Conservation (phyloP, 192 early-diverging fungal species). For the Phlyctochytrium arcticum region DNA sequence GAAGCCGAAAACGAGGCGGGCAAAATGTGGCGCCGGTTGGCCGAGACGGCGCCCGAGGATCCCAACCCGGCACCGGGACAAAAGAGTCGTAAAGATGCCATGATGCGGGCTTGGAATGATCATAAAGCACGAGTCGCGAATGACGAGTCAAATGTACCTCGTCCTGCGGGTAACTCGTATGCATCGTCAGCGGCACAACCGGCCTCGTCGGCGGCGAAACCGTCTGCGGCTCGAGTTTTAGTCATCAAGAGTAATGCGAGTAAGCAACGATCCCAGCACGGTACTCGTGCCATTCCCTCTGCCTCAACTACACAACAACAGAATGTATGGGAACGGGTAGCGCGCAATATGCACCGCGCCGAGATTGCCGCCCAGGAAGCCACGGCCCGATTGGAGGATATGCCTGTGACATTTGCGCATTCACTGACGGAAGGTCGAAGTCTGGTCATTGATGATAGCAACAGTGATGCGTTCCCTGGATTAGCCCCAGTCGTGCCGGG, state of each 20-base stretch:
- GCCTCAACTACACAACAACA: slow-evolving; percentile 9
- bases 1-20: slow-evolving; percentile 31
- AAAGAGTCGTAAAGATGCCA: slow-evolving; percentile 3
- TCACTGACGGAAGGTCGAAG: not conserved
- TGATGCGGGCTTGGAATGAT: slow-evolving; percentile 66
- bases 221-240: slow-evolving; percentile 55
- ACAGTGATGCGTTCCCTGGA: too few relatives aligned
- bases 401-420: slow-evolving; percentile 11
- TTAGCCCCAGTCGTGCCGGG: too few relatives aligned
- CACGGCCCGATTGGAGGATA: not conserved
- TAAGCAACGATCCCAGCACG: slow-evolving; percentile 26
- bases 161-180: not conserved
- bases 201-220: slow-evolving; percentile 31
- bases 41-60: slow-evolving; percentile 42
- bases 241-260: slow-evolving; percentile 68
- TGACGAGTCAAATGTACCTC: too few relatives aligned
- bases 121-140: slow-evolving; percentile 49
- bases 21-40: slow-evolving; percentile 40
- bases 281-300: slow-evolving; percentile 3
- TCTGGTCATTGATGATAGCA: not conserved
- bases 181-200: slow-evolving; percentile 13
- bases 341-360: slow-evolving; percentile 1
- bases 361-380: not conserved
- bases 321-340: slow-evolving; percentile 27
- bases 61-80: not conserved